These are phyloP conservation scores for Chionographis japonica DNA, from an alignment of 106 monocot genomes.

Conservation along the genomic window DNA sequence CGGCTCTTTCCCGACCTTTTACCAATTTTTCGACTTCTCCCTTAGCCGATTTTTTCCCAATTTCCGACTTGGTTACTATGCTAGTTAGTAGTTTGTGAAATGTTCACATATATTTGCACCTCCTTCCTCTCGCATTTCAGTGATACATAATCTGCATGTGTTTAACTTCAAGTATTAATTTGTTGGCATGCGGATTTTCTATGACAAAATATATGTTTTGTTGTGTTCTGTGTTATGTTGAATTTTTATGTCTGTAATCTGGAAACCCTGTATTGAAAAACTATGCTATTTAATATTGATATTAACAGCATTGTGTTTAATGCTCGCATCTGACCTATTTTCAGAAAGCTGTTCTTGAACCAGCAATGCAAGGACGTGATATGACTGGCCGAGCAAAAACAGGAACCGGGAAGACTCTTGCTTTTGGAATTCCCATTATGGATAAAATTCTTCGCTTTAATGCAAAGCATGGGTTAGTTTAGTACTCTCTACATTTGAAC, in stretches of 20 bases:
- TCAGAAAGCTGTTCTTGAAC: conserved; percentile 91
- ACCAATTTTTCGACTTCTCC: too few relatives aligned
- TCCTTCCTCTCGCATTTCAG: too few relatives aligned
- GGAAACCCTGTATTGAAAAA: too few relatives aligned
- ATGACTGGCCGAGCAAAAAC: conserved; percentile 96
- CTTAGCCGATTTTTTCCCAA: too few relatives aligned
- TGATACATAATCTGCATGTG: too few relatives aligned
- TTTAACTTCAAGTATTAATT: not conserved
- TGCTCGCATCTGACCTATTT: conserved; percentile 5
- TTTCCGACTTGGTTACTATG: too few relatives aligned
- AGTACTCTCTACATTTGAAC: not conserved
- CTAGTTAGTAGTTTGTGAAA: too few relatives aligned
- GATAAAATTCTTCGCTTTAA: conserved; percentile 78
- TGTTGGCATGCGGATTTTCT: not conserved
- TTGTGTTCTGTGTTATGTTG: not conserved
- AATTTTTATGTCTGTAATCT: too few relatives aligned
- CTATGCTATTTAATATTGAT: not conserved
- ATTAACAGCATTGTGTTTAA: not conserved
- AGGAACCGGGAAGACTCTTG: conserved; percentile 96
- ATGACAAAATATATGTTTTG: not conserved
- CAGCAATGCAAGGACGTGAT: conserved; percentile 95
- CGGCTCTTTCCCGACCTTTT: too few relatives aligned
- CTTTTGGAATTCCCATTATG: conserved; percentile 97
- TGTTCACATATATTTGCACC: too few relatives aligned
- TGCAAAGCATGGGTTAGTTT: conserved; percentile 67